Percentiles rank a stretch among this genome's conserved stretches.
Conservation (phyloP, 1,284 basidiomycete species). For the Tilletia caries region DNA sequence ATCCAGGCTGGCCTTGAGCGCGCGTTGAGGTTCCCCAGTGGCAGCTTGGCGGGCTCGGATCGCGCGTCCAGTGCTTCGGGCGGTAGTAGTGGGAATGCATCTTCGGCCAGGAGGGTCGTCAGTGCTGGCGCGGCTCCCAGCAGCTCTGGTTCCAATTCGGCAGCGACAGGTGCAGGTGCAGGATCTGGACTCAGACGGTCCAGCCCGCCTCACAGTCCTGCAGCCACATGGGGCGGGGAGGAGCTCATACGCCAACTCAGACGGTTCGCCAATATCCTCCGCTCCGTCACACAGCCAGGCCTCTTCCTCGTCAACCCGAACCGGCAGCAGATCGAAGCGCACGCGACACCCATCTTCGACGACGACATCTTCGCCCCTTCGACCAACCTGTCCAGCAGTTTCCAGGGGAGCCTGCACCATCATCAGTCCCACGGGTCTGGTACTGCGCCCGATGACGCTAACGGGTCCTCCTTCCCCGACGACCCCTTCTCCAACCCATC, state of each 20-base stretch:
- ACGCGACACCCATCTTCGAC: slow-evolving; percentile 57
- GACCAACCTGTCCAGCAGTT: slow-evolving; percentile 11
- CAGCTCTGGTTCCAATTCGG: slow-evolving; percentile 19
- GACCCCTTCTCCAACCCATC: slow-evolving; percentile 24
- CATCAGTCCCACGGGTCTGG: no score
- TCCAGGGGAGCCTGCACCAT: slow-evolving; percentile 5
- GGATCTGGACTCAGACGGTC: slow-evolving; percentile 10
- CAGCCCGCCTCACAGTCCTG: slow-evolving; percentile 21
- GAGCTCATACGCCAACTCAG: slow-evolving; percentile 60
- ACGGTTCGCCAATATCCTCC: slow-evolving; percentile 69
- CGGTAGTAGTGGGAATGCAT: slow-evolving; percentile 22
- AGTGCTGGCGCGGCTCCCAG: slow-evolving; percentile 33
- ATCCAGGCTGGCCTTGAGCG: slow-evolving; percentile 4
- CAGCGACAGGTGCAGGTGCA: slow-evolving; percentile 59
- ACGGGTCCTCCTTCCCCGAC: slow-evolving; percentile 25
- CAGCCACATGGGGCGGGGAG: slow-evolving; percentile 57
- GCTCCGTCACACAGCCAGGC: slow-evolving; percentile 72
- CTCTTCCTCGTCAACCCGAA: slow-evolving; percentile 90
- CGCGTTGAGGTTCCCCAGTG: slow-evolving; percentile 8
- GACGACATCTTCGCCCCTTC: slow-evolving; percentile 52
- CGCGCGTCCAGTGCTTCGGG: slow-evolving; percentile 37
- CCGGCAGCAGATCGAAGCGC: slow-evolving; percentile 79
- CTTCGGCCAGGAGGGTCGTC: background rate
- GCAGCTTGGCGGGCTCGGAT: slow-evolving; percentile 23
- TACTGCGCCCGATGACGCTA: slow-evolving; percentile 18